Base-by-base conservation (phyloP, 2,329 filamentous ascomycete genomes). In the Scedosporium dehoogii region DNA sequence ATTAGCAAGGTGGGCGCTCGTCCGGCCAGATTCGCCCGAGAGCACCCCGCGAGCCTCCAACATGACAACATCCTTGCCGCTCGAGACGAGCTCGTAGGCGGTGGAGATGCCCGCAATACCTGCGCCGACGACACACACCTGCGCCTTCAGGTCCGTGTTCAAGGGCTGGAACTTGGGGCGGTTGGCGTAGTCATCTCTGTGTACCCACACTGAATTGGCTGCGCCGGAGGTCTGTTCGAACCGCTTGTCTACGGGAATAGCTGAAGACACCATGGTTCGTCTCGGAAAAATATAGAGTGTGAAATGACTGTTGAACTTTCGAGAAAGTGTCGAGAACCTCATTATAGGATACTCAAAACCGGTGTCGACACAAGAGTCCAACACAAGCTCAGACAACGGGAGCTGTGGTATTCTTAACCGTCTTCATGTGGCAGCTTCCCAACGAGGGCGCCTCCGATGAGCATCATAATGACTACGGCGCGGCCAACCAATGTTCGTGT, bases 21-120 rank as follows among this genome's bases (percentile, higher is more conserved):
- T 85, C 4, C 82, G 72, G 0, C 80, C 80, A 0, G 76, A 78
- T 68, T 85, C 82, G 2, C 82, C 81, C 2, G 80, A 78, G 0
- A 84, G 70, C 2, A 81, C 73, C n/a, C 83, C 76, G 4, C 81
- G 77, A 6, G 81, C 80, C 65, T 85, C 82, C 10, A 85, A 71
- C 66, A 85, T 71, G 2, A 78, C 73, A 0, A 84, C 81, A 2
- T 78, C 71, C 42, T 76, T 68, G 0, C 81, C 81, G 16, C 79
- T 76, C 5, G 65, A 74, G 25, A 85, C 77, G 0, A 84, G 76
- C 65, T 84, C 58, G n/a, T 59, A 59, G 14, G 58, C 80, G 6
- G 74, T 73, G 0, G 78, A 79, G 53, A 83, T 75, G 12, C 81
- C 81, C 0, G 79, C 71, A 58, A 84, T 83, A 18, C 81, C 81